Conservation (phyloP, 768 basidiomycete species). For the Panaeolus papilionaceus region DNA sequence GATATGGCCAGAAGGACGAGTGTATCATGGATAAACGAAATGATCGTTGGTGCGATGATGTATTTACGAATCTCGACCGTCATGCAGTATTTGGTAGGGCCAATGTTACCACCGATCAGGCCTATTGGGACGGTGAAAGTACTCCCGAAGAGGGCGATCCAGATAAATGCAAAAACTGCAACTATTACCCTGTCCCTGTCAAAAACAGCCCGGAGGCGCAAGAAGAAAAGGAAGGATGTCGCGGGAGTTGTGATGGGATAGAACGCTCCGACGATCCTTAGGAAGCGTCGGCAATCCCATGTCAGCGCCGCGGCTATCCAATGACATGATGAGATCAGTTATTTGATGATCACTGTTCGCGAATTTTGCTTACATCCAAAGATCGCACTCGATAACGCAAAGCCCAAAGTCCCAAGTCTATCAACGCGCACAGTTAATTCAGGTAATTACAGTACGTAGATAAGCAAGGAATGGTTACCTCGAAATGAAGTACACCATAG, state of each 20-base stretch:
- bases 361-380: not conserved
- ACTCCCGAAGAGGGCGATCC: constrained; percentile 35
- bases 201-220: constrained; percentile 35
- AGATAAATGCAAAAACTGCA: constrained; percentile 34
- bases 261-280: constrained; percentile 19
- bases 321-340: not conserved
- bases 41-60: constrained; percentile 26
- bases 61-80: constrained; percentile 19
- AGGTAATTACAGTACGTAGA: too few relatives aligned
- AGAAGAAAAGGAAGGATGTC: constrained; percentile 35
- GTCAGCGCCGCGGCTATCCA: constrained; percentile 14
- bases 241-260: constrained; percentile 30
- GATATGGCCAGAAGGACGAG: constrained; percentile 39
- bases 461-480: not conserved
- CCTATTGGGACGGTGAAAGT: constrained; percentile 34
- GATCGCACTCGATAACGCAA: not conserved
- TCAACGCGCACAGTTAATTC: not conserved
- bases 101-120: constrained; percentile 28
- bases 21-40: constrained; percentile 33
- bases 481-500: not conserved
- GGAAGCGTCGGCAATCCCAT: constrained; percentile 19
- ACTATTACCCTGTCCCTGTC: constrained; percentile 28
- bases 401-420: constrained; percentile 3
- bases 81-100: constrained; percentile 34
- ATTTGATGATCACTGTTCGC: not conserved